These are phyloP conservation scores for Escallonia rubra DNA, from an alignment of 129 eudicot genomes.

Conservation along the genomic window DNA sequence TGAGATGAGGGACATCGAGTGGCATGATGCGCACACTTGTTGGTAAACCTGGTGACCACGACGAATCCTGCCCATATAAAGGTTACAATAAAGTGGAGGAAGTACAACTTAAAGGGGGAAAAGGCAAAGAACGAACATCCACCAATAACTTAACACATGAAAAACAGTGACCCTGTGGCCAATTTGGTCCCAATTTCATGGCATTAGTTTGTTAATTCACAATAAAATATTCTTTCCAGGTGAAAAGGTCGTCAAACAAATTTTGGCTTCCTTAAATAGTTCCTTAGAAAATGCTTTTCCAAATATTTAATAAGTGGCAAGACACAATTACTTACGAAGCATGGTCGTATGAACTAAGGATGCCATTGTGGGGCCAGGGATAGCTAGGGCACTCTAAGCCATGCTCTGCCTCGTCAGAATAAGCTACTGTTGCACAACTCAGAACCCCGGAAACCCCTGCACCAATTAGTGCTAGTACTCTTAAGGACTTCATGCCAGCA, in stretches of 20 bases:
- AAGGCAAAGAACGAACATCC: not conserved
- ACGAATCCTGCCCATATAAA: slow-evolving; percentile 58
- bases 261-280: too few species aligned
- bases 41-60: slow-evolving; percentile 96
- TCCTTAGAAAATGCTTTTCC: too few species aligned
- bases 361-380: slow-evolving; percentile 98
- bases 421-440: slow-evolving; percentile 68
- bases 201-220: not conserved
- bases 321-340: slow-evolving; percentile 62
- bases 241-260: not conserved
- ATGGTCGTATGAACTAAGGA: slow-evolving; percentile 90
- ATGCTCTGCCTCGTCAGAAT: slow-evolving; percentile 95
- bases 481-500: slow-evolving; percentile 55
- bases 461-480: slow-evolving; percentile 78
- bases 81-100: not conserved
- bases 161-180: too few species aligned
- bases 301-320: too few species aligned
- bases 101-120: not conserved
- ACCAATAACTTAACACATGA: not conserved
- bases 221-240: not conserved
- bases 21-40: slow-evolving; percentile 95
- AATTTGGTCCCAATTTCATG: too few species aligned
- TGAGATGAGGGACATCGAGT: slow-evolving; percentile 83
- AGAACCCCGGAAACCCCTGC: slow-evolving; percentile 82
- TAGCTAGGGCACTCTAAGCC: slow-evolving; percentile 74